These are phyloP conservation scores for Basipetospora chlamydospora DNA, from an alignment of 2,329 filamentous ascomycete genomes.

Conservation along the genomic window DNA sequence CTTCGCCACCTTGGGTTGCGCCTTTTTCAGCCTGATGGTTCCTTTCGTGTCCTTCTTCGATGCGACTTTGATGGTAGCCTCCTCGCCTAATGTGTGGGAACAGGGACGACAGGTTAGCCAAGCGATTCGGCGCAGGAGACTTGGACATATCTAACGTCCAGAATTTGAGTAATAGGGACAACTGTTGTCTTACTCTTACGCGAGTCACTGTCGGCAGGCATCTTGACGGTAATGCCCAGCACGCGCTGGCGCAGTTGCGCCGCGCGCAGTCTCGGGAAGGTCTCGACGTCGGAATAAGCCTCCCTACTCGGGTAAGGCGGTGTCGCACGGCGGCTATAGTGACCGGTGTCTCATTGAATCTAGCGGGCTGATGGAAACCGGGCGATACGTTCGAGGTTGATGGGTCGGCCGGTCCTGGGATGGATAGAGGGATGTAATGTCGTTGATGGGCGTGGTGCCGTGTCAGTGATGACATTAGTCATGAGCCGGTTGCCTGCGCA, in stretches of 20 bases:
- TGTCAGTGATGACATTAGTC: too few relatives aligned
- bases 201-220: conserved; percentile 4
- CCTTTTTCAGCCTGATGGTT: conserved; percentile 46
- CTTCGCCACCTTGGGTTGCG: conserved; percentile 46
- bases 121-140: too few relatives aligned
- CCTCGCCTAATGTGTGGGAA: conserved; percentile 30
- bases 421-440: too few relatives aligned
- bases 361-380: too few relatives aligned
- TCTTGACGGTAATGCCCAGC: background rate
- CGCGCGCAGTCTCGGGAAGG: background rate
- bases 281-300: background rate
- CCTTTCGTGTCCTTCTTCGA: conserved; percentile 39
- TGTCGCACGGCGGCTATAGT: background rate
- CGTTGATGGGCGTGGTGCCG: too few relatives aligned
- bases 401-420: too few relatives aligned
- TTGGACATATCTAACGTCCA: too few relatives aligned
- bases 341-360: background rate
- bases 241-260: background rate
- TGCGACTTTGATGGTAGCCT: conserved; percentile 48
- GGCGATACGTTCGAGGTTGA: too few relatives aligned
- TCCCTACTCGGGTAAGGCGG: background rate
- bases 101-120: background rate
- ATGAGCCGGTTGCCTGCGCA: too few relatives aligned
- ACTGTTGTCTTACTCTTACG: conserved; percentile 6
- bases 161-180: too few relatives aligned